These are phyloP conservation scores for Datura wrightii DNA, from an alignment of 257 asterid genomes.

Conservation along the genomic window DNA sequence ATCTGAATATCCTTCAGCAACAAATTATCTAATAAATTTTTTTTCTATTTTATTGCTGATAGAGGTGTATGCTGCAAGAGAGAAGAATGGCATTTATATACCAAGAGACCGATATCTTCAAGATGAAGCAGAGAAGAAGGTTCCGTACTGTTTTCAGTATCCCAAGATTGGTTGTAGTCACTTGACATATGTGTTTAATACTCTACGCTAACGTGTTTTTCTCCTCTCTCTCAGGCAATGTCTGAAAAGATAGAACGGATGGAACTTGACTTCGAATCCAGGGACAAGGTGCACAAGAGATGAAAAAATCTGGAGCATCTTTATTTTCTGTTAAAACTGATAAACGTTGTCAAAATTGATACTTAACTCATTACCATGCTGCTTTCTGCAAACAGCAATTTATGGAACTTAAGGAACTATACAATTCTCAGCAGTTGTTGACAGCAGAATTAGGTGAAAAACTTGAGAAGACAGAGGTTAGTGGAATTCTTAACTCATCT, in stretches of 20 bases:
- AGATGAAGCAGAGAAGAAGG: slow-evolving; percentile 99
- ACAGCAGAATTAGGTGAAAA: slow-evolving; percentile 71
- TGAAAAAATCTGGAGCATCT: slow-evolving; percentile 22
- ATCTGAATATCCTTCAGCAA: slow-evolving; percentile 3
- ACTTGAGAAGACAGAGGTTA: slow-evolving; percentile 84
- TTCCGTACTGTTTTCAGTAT: slow-evolving; percentile 34
- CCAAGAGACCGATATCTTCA: slow-evolving; percentile 96
- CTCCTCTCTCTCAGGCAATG: slow-evolving; percentile 69
- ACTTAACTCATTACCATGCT: slow-evolving; percentile 25
- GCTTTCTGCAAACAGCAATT: slow-evolving; percentile 66
- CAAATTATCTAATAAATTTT: background rate
- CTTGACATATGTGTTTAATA: slow-evolving; percentile 26
- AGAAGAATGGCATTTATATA: slow-evolving; percentile 96
- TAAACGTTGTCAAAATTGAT: background rate
- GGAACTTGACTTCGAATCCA: slow-evolving; percentile 92
- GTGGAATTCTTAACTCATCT: slow-evolving; percentile 13
- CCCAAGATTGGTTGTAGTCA: slow-evolving; percentile 28
- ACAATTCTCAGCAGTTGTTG: slow-evolving; percentile 82
- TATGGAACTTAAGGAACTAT: slow-evolving; percentile 81
- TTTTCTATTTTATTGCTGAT: slow-evolving; percentile 33
- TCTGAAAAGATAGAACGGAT: slow-evolving; percentile 90
- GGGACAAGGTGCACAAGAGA: slow-evolving; percentile 76
- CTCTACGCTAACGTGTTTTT: slow-evolving; percentile 23
- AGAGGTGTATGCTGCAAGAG: slow-evolving; percentile 99
- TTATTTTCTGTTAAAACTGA: slow-evolving; percentile 3